A percentile compares a stretch with the other conserved stretches of the same genome.
These are phyloP conservation scores for Vigna nakashimae DNA, from an alignment of 306 rosid genomes.

Conservation along the genomic window DNA sequence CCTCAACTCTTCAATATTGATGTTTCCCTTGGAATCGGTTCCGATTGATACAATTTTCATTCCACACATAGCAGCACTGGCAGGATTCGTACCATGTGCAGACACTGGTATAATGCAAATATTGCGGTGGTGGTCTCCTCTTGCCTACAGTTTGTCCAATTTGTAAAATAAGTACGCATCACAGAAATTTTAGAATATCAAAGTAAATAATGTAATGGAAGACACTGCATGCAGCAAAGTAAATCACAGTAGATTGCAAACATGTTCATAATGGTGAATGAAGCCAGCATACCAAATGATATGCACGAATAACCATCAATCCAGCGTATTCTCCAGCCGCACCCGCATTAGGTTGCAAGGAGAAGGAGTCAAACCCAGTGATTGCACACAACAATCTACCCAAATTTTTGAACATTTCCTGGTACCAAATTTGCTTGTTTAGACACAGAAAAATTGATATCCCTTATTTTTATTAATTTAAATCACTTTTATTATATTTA, in stretches of 20 bases:
- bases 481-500: slow-evolving; percentile 13
- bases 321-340: slow-evolving; percentile 99
- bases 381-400: slow-evolving; percentile 82
- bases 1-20: slow-evolving; percentile 86
- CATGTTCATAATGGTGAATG: slow-evolving; percentile 7
- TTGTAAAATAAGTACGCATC: slow-evolving; percentile 36
- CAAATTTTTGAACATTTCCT: slow-evolving; percentile 93
- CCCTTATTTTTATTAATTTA: slow-evolving; percentile 14
- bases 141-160: slow-evolving; percentile 65
- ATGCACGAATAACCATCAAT: slow-evolving; percentile 98
- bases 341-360: slow-evolving; percentile 99
- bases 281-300: slow-evolving; percentile 73
- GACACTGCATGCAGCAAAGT: slow-evolving; percentile 29
- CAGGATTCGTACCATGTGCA: slow-evolving; percentile 99
- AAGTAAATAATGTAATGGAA: slow-evolving; percentile 21
- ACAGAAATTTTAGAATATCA: slow-evolving; percentile 5
- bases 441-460: slow-evolving; percentile 42
- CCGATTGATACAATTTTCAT: slow-evolving; percentile 96
- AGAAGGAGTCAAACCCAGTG: slow-evolving; percentile 97
- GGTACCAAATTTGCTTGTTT: slow-evolving; percentile 48
- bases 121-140: slow-evolving; percentile 92
- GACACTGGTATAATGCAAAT: slow-evolving; percentile 98
- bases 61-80: slow-evolving; percentile 99
- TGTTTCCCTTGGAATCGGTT: slow-evolving; percentile 98
- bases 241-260: background rate